Base-by-base conservation (phyloP, 257 asterid genomes). In the Przewalskia tangutica region DNA sequence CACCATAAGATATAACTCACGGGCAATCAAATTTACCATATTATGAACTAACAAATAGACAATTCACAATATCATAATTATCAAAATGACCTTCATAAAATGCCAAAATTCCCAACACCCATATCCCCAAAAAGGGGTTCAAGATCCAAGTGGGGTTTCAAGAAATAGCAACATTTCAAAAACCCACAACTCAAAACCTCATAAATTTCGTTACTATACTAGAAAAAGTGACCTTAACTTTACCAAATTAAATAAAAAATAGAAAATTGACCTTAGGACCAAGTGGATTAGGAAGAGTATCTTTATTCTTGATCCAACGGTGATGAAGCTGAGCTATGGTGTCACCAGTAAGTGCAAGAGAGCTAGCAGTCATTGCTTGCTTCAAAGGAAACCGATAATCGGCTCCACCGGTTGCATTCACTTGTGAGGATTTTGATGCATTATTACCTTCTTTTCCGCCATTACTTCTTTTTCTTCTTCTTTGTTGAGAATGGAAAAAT, bases 301-400 rank as follows among this genome's bases (percentile, higher is more conserved):
- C 83, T 78, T 84, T 85, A 46, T 84, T 86, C 65, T 64, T 83
- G 84, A 87, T 85, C 93, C 93, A 93, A 5, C 91, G 89, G 81
- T 86, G 89, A 71, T 85, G 87, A 84, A 93, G 86, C 89, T 93
- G 97, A 73, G 97, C 96, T 20, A 90, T 81, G 89, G 97, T 89
- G 89, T 93, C 97, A n/a, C 97, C 97, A 77, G 93, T 86, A 79
- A 93, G 85, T 80, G 91, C 88, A 56, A 93, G 91, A 32, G 90
- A 77, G 77, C 93, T 89, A 84, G 93, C 89, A 65, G 93, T 89
- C 77, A 82, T 66, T 44, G 97, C 96, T 86, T 93, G 97, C 87
- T 91, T 90, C 76, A 89, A 54, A 32, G 96, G 97, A 44, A 93
- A 83, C 17, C 75, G 79, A 81, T 23, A 82, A 75, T 81, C 86